Evolutionary conservation across 1,284 basidiomycete genomes (phyloP).

Genomic region (Ceratorhiza oryzae-sativae): DNA sequence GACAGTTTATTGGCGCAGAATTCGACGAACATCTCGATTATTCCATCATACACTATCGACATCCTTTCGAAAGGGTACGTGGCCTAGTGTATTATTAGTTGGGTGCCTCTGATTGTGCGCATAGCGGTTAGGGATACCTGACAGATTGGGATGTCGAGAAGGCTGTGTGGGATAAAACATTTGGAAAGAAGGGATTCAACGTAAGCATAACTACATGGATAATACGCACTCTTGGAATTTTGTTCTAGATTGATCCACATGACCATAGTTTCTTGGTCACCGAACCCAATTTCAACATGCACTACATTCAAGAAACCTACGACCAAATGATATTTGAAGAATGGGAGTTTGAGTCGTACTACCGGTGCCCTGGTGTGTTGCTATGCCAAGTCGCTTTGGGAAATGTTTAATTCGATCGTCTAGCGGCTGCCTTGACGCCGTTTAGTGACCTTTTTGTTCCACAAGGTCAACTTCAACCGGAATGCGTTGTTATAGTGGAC

Average conservation of each 20-base stretch:
- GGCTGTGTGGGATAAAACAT: conserved; percentile 86
- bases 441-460: conserved; percentile 68
- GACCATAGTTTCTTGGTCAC: conserved; percentile 82
- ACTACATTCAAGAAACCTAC: conserved; percentile 88
- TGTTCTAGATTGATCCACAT: conserved; percentile 69
- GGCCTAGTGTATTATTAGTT: conserved; percentile 41
- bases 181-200: conserved; percentile 64
- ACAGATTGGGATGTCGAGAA: conserved; percentile 94
- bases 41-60: conserved; percentile 77
- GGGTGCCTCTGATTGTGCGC: background rate
- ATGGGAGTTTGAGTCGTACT: conserved; percentile 88
- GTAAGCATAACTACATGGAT: conserved; percentile 55
- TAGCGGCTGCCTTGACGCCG: conserved; percentile 81
- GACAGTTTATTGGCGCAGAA: conserved; percentile 83
- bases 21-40: conserved; percentile 76
- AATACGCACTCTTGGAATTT: background rate
- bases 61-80: conserved; percentile 85
- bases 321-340: conserved; percentile 97
- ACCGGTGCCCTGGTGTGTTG: conserved; percentile 78
- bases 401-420: conserved; percentile 23
- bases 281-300: conserved; percentile 92
- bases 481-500: conserved; percentile 86
- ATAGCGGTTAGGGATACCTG: conserved; percentile 72
- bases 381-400: conserved; percentile 5
- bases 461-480: conserved; percentile 61